A percentile compares a stretch with the other conserved stretches of the same genome.
phyloP scores from a whole-genome alignment of 1,284 basidiomycete species.

The Cystobasidiaceae sp. region DNA sequence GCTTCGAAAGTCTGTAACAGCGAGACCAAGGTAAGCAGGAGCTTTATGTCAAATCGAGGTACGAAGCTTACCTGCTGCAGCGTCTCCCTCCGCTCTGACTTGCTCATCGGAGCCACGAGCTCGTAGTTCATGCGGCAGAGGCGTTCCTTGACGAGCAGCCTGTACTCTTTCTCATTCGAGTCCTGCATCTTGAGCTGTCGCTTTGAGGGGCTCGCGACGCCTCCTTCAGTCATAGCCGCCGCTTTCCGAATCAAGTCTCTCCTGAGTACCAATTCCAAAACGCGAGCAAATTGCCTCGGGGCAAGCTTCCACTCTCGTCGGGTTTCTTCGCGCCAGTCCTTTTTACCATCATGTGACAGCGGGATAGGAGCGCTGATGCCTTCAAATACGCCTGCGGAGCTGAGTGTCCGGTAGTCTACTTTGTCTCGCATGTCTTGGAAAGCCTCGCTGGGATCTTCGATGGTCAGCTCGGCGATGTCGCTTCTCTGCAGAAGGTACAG shows the following conservation, averaged over 20 bases:
- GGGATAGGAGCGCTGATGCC: constrained; percentile 62
- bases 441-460: constrained; percentile 94
- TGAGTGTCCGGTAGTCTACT: constrained; percentile 79
- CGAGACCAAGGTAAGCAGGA: not conserved
- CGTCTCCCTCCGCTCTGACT: constrained; percentile 14
- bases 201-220: constrained; percentile 4
- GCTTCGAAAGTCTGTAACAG: constrained; percentile 19
- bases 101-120: constrained; percentile 20
- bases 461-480: constrained; percentile 75
- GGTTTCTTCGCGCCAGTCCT: constrained; percentile 72
- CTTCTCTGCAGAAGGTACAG: constrained; percentile 63
- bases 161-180: constrained; percentile 31
- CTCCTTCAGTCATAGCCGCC: constrained; percentile 51
- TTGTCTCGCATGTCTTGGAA: constrained; percentile 92
- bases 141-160: constrained; percentile 69
- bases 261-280: constrained; percentile 86
- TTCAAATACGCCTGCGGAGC: constrained; percentile 59
- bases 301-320: constrained; percentile 83
- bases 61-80: constrained; percentile 4
- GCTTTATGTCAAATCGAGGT: not conserved
- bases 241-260: constrained; percentile 65
- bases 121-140: constrained; percentile 89
- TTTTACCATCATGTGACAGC: constrained; percentile 52
- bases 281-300: constrained; percentile 84
- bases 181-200: constrained; percentile 5